These are phyloP conservation scores for Serpula lacrymans DNA, from an alignment of 768 basidiomycete species.

Conservation along the genomic window DNA sequence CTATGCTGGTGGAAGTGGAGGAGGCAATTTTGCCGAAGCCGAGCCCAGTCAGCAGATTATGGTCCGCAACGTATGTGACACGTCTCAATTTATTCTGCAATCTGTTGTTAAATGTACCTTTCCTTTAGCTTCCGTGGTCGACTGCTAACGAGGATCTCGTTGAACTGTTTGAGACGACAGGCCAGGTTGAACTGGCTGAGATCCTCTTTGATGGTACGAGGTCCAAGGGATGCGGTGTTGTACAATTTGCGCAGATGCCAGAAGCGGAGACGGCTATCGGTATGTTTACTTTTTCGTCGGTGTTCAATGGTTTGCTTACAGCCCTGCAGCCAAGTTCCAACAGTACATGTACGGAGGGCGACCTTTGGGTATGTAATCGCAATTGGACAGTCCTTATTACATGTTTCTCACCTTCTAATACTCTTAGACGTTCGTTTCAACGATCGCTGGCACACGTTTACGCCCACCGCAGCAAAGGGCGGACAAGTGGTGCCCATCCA, in stretches of 20 bases:
- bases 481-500: constrained; percentile 69
- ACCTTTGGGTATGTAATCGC: constrained; percentile 63
- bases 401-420: not conserved
- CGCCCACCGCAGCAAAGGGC: constrained; percentile 85
- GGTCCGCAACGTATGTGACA: constrained; percentile 87
- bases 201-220: constrained; percentile 91
- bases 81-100: not conserved
- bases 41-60: constrained; percentile 97
- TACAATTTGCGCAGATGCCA: constrained; percentile 82
- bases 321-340: constrained; percentile 80
- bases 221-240: constrained; percentile 93
- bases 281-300: constrained; percentile 28
- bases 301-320: not conserved
- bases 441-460: constrained; percentile 92
- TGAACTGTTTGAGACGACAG: constrained; percentile 97
- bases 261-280: constrained; percentile 96
- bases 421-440: constrained; percentile 85
- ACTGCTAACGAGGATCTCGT: constrained; percentile 98
- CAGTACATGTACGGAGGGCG: constrained; percentile 93
- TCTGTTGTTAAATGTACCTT: constrained; percentile 1
- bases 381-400: constrained; percentile 1
- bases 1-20: constrained; percentile 24
- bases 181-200: constrained; percentile 91
- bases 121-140: constrained; percentile 87
- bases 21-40: constrained; percentile 47